Evolutionary conservation across 2,329 filamentous ascomycete genomes (phyloP), one percentile per base, ranked within the genome.

Genomic region (Cephalotrichum gorgonifer): DNA sequence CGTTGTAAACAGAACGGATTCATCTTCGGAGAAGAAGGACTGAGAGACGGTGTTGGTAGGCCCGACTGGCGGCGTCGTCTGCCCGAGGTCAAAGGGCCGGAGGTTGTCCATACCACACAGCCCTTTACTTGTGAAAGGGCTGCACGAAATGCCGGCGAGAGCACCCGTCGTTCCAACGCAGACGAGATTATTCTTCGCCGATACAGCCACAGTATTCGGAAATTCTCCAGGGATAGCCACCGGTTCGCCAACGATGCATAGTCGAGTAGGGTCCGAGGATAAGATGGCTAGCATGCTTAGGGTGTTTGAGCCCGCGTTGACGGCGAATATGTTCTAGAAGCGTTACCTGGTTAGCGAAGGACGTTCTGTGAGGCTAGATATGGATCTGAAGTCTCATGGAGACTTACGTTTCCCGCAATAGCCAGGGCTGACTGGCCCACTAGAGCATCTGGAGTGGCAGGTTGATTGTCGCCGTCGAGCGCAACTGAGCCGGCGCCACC

Each of bases 41-140:
- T 83, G 78, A 0, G 79, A 81, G 3, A 83, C 68, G 0, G 75
- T 81, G 59, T 81, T 80, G 2, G 65, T 61, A 0, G 79, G 78
- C 0, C 79, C 80, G 0, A 65, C 59, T 0, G 81, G 78, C 0
- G 81, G 80, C 0, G 75, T 81, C 0, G 69, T 71, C 57, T 83
- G 80, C 1, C 63, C 60, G 1, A 83, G 56, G 12, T 72, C 65
- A 51, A 81, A 72, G 0, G 64, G 49, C 0, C 72, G 67, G 0
- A 75, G 65, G 1, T 49, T 60, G 49, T 78, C 74, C 59, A 76
- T 68, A 5, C 62, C 53, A 0, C 53, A 57, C 1, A 78, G 56
- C 0, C 73, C 74, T 0, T 52, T 27, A 1, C 51, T 12, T 0
- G 62, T 63, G 53, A 73, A 73, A 1, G 54, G 49, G 11, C 63